Percentiles rank a stretch among this genome's conserved stretches.
Conservation (phyloP, 352 stramenopile genomes). For the Halophytophthora polymorphica region DNA sequence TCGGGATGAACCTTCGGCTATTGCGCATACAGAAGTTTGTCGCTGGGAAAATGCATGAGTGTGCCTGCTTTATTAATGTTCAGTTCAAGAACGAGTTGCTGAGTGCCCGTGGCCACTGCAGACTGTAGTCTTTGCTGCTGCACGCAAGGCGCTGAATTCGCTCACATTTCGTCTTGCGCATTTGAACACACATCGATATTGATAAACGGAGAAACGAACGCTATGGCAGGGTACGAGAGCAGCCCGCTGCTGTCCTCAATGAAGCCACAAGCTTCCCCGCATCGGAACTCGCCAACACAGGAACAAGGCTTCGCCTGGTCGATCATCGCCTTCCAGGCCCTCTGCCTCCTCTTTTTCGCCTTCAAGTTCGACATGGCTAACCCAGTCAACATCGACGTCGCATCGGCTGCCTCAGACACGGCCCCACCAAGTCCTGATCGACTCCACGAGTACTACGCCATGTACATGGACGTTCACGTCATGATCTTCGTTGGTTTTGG, state of each 20-base stretch:
- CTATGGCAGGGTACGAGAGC: slow-evolving; percentile 1
- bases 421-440: background rate
- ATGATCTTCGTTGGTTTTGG: slow-evolving; percentile 87
- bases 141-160: no score
- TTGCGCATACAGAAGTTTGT: no score
- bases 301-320: slow-evolving; percentile 38
- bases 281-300: background rate
- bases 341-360: slow-evolving; percentile 45
- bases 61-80: no score
- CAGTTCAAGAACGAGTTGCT: no score
- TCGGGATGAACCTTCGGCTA: no score
- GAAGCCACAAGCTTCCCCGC: background rate
- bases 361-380: slow-evolving; percentile 47
- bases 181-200: no score
- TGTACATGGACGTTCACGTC: slow-evolving; percentile 66
- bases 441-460: slow-evolving; percentile 29
- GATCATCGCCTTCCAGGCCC: slow-evolving; percentile 34
- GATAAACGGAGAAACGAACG: background rate
- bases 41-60: no score
- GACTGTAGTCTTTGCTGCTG: no score
- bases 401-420: background rate
- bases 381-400: slow-evolving; percentile 9
- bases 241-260: slow-evolving; percentile 1
- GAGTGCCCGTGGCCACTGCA: no score
- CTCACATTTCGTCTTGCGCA: no score